phyloP scores from a whole-genome alignment of 2,329 filamentous ascomycete genomes.

The Neonectria faginata region DNA sequence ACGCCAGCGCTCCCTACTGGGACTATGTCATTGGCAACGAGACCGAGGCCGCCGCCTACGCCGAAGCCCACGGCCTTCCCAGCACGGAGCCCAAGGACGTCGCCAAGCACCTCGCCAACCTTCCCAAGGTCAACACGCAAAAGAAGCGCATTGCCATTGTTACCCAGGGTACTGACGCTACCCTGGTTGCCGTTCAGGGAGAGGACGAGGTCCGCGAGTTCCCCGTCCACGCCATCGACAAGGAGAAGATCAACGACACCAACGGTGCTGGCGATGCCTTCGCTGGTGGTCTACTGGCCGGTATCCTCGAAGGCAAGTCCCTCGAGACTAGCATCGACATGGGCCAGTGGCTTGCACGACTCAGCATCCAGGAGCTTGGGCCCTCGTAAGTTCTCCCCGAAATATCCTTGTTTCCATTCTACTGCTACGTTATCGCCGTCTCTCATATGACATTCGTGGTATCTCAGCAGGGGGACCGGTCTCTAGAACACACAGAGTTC shows the following conservation, averaged over 20 bases:
- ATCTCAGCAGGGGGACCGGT: slow-evolving; percentile 31
- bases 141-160: slow-evolving; percentile 88
- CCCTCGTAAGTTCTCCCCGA: slow-evolving; percentile 79
- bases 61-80: slow-evolving; percentile 80
- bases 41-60: slow-evolving; percentile 90
- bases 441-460: slow-evolving; percentile 31
- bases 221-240: slow-evolving; percentile 82
- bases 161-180: slow-evolving; percentile 94
- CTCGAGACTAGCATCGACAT: slow-evolving; percentile 85
- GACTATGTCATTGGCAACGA: slow-evolving; percentile 98
- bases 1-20: slow-evolving; percentile 88
- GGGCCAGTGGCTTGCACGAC: slow-evolving; percentile 94
- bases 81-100: slow-evolving; percentile 86
- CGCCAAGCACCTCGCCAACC: slow-evolving; percentile 83
- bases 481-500: slow-evolving; percentile 24
- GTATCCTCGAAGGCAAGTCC: slow-evolving; percentile 84
- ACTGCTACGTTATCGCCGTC: slow-evolving; percentile 35
- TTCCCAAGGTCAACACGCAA: slow-evolving; percentile 91
- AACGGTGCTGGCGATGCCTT: slow-evolving; percentile 98
- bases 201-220: slow-evolving; percentile 79
- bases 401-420: slow-evolving; percentile 23
- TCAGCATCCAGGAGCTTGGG: slow-evolving; percentile 95
- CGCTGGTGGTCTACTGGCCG: slow-evolving; percentile 92
- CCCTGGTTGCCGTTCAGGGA: slow-evolving; percentile 82
- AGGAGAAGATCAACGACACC: slow-evolving; percentile 89